phyloP scores from a whole-genome alignment of 139 green algal species.

The Parachlorella kessleri region DNA sequence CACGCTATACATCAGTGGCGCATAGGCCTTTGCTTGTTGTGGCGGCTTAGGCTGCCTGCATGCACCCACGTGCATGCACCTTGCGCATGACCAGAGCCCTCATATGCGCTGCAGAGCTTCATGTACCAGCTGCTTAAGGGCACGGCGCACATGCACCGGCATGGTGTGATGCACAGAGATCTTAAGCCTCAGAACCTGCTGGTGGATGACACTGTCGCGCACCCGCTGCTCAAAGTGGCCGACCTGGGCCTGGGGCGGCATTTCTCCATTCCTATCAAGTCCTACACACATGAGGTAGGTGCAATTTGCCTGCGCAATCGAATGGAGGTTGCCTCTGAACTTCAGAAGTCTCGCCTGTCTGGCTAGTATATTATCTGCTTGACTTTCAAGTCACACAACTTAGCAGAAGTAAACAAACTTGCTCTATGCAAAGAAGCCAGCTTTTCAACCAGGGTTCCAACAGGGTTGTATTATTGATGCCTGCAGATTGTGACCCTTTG shows the following conservation, averaged over 20 bases:
- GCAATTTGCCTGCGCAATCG: too few species aligned
- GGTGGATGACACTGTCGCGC: constrained; percentile 54
- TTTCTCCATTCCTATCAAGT: constrained; percentile 98
- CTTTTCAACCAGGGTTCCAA: too few species aligned
- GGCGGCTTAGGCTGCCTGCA: too few species aligned
- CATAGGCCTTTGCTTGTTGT: too few species aligned
- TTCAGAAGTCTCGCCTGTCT: too few species aligned
- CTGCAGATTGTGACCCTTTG: constrained; percentile 96
- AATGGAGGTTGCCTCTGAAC: too few species aligned
- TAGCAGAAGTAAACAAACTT: too few species aligned
- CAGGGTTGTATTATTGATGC: too few species aligned
- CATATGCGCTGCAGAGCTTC: constrained; percentile 74
- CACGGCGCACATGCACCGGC: constrained; percentile 94
- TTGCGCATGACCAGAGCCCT: neutral
- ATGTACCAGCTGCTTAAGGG: constrained; percentile 98
- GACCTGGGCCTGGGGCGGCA: constrained; percentile 95
- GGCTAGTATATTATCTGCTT: too few species aligned
- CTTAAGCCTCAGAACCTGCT: constrained; percentile 99
- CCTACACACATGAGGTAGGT: constrained; percentile 96
- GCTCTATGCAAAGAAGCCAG: too few species aligned
- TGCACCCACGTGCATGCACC: neutral
- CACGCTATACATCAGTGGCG: too few species aligned
- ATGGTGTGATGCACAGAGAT: constrained; percentile 97
- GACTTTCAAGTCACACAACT: too few species aligned
- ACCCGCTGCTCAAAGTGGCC: constrained; percentile 90